A percentile compares a stretch with the other conserved stretches of the same genome.
Evolutionary conservation across 345 rosid genomes (phyloP).

Genomic region (Arabidopsis suecica): DNA sequence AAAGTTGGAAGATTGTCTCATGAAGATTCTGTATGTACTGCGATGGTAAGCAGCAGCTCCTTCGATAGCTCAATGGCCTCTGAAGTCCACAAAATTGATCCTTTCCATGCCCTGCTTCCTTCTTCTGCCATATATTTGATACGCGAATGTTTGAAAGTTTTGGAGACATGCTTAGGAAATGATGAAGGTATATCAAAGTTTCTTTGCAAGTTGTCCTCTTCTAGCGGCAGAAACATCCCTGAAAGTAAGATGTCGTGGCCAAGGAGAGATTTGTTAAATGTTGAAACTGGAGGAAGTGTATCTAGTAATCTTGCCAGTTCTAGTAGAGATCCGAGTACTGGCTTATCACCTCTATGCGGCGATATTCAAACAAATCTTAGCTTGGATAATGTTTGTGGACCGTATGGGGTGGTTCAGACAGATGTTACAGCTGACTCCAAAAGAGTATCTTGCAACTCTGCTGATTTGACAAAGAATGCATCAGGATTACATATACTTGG

Average conservation of each 20-base stretch:
- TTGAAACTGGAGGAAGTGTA: conserved; percentile 59
- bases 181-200: conserved; percentile 59
- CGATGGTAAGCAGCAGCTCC: conserved; percentile 56
- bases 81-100: conserved; percentile 47
- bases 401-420: conserved; percentile 46
- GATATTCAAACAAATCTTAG: conserved; percentile 46
- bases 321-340: conserved; percentile 51
- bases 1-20: conserved; percentile 83
- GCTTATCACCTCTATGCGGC: conserved; percentile 43
- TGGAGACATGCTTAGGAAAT: conserved; percentile 70
- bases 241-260: conserved; percentile 56
- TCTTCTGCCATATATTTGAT: conserved; percentile 62
- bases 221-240: conserved; percentile 46
- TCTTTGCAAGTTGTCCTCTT: conserved; percentile 44
- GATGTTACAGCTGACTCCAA: conserved; percentile 41
- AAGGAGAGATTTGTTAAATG: conserved; percentile 62
- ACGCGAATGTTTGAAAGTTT: conserved; percentile 73
- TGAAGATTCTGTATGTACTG: conserved; percentile 72
- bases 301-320: conserved; percentile 61
- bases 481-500: conserved; percentile 51
- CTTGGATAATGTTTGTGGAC: conserved; percentile 49
- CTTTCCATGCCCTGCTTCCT: conserved; percentile 54
- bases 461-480: conserved; percentile 47
- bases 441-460: conserved; percentile 40
- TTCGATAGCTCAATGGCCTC: conserved; percentile 46